Conservation (phyloP, 495 filamentous ascomycete species). For the Neurospora sp. region DNA sequence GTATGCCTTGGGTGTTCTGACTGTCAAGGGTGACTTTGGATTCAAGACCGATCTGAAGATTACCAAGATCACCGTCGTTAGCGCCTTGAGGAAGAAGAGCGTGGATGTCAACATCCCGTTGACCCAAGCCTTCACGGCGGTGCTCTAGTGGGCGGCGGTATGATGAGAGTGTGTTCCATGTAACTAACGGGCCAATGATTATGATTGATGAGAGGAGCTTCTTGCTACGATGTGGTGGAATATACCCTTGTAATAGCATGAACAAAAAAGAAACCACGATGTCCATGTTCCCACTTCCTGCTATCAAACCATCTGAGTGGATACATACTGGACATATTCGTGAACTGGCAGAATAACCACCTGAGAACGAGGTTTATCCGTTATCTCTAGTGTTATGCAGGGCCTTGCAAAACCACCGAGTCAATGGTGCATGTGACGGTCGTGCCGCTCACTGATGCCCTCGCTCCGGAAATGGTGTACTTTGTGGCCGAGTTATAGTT, state of each 20-base stretch:
- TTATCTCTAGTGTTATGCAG: neutral
- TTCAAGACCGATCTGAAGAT: conserved; percentile 40
- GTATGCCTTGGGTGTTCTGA: conserved; percentile 41
- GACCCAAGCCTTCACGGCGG: conserved; percentile 2
- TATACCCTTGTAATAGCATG: neutral
- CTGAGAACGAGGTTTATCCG: neutral
- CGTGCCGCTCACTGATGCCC: conserved; percentile 19
- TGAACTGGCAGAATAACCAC: neutral
- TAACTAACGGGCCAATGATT: neutral
- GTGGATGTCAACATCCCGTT: conserved; percentile 7
- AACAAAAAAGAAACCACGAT: neutral
- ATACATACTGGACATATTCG: neutral
- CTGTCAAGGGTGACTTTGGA: conserved; percentile 43
- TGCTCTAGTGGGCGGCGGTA: neutral
- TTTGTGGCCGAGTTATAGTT: conserved; percentile 27
- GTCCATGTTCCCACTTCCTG: neutral
- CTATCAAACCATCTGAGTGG: neutral
- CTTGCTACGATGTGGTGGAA: neutral
- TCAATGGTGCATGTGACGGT: conserved; percentile 26
- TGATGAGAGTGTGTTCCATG: neutral
- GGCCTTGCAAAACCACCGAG: conserved; percentile 19
- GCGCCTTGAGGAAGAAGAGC: conserved; percentile 14
- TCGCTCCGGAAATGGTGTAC: conserved; percentile 22
- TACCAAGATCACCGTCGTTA: conserved; percentile 46
- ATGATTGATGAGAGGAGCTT: neutral